Conservation (phyloP, 129 eudicot genomes). For the Flaveria bidentis region DNA sequence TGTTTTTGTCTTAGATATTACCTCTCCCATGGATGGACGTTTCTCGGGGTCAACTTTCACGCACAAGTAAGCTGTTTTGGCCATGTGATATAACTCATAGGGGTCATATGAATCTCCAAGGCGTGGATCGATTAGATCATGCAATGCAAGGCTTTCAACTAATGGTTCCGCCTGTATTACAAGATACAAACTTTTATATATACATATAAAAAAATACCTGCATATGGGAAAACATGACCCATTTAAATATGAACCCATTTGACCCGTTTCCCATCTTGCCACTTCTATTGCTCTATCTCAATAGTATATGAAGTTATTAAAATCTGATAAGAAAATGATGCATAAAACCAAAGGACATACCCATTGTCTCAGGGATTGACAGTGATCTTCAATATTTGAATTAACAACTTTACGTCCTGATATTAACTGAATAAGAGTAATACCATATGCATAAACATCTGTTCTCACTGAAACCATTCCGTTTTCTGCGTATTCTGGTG, state of each 20-base stretch:
- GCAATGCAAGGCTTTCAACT: conserved; percentile 68
- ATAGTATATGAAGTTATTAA: neutral
- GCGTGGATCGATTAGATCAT: conserved; percentile 69
- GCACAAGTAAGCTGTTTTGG: conserved; percentile 76
- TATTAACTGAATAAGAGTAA: conserved; percentile 69
- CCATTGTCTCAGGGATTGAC: conserved; percentile 75
- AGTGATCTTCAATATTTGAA: conserved; percentile 44
- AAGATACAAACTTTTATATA: neutral
- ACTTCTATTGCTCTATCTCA: neutral
- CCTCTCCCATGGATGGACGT: conserved; percentile 89
- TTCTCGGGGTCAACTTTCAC: conserved; percentile 66
- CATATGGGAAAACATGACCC: neutral
- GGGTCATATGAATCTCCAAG: conserved; percentile 68
- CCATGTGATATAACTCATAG: conserved; percentile 73
- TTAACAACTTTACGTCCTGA: conserved; percentile 63
- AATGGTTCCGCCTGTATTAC: conserved; percentile 57
- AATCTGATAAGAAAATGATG: neutral
- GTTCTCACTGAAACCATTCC: conserved; percentile 75
- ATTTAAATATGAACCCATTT: neutral
- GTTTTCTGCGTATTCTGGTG: conserved; percentile 82
- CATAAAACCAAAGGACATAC: conserved; percentile 38
- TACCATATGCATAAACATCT: conserved; percentile 73
- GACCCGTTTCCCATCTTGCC: neutral
- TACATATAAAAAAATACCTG: neutral
- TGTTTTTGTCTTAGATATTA: conserved; percentile 11